Percentiles rank a stretch among this genome's conserved stretches.
phyloP scores from a whole-genome alignment of 345 rosid species.

The Brassica carinata region DNA sequence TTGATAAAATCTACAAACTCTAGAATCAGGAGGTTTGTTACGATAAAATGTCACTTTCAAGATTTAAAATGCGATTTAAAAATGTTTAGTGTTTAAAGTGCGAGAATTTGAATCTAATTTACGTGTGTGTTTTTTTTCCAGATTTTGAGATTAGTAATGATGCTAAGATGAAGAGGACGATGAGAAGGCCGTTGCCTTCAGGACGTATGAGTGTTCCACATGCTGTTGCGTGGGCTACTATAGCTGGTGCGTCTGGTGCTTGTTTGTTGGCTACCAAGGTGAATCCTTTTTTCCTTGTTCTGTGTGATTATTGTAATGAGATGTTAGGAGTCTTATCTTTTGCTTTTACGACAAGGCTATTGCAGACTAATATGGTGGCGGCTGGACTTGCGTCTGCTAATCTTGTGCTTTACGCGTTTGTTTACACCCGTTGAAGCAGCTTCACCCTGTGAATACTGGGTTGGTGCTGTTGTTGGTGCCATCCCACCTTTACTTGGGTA shows the following conservation, averaged over 20 bases:
- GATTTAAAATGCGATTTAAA: too few relatives aligned
- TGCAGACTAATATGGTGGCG: constrained; percentile 93
- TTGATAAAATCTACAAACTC: too few relatives aligned
- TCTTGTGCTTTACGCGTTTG: constrained; percentile 75
- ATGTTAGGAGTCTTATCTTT: constrained; percentile 29
- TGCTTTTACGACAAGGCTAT: constrained; percentile 60
- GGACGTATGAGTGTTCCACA: constrained; percentile 70
- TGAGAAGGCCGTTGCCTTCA: constrained; percentile 82
- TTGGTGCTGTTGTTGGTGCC: constrained; percentile 98
- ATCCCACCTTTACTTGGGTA: constrained; percentile 98
- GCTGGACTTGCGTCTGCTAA: constrained; percentile 86
- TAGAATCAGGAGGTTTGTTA: too few relatives aligned
- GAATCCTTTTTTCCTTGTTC: constrained; percentile 31
- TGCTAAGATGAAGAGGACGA: constrained; percentile 93
- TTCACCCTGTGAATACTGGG: constrained; percentile 99
- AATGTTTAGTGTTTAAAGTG: too few relatives aligned
- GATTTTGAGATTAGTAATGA: constrained; percentile 52
- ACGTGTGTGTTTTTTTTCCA: too few relatives aligned
- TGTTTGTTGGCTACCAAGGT: constrained; percentile 81
- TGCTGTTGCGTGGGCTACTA: constrained; percentile 80
- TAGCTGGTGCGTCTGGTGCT: constrained; percentile 75
- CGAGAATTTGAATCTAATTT: too few relatives aligned
- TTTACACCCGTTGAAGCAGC: constrained; percentile 92
- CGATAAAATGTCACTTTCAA: too few relatives aligned
- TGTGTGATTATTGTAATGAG: background rate